Percentiles rank a stretch among this genome's conserved stretches.
phyloP scores from a whole-genome alignment of 306 rosid genomes.

The Abrus precatorius region DNA sequence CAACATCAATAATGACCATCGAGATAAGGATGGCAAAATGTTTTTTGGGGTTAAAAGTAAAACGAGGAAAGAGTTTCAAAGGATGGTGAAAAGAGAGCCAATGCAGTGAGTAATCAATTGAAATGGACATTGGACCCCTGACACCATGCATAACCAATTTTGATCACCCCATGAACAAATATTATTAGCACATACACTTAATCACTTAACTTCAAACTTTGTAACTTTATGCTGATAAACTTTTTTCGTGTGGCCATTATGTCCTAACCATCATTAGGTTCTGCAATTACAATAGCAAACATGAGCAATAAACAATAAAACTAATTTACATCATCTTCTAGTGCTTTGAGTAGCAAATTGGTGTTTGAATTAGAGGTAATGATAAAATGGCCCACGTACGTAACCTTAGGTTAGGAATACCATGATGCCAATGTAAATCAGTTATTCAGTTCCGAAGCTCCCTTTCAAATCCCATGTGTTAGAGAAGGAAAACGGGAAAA shows the following conservation, averaged over 20 bases:
- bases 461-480: not conserved
- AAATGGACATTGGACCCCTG: conserved; percentile 37
- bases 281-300: conserved; percentile 10
- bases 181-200: not conserved
- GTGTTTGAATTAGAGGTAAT: conserved; percentile 15
- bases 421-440: not conserved
- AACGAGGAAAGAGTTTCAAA: conserved; percentile 1
- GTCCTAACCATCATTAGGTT: not conserved
- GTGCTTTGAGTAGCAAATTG: conserved; percentile 3
- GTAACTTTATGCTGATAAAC: not conserved
- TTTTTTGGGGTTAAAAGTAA: conserved; percentile 6
- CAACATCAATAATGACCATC: not conserved
- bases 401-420: not conserved
- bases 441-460: not conserved
- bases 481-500: no score
- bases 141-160: not conserved
- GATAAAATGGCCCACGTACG: not conserved
- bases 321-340: not conserved
- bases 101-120: conserved; percentile 16
- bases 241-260: conserved; percentile 16
- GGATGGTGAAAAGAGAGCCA: conserved; percentile 29
- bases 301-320: not conserved
- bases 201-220: not conserved
- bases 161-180: conserved; percentile 9
- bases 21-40: conserved; percentile 7